Evolutionary conservation across 257 asterid genomes (phyloP).

Genomic region (Nicotiana otophora): DNA sequence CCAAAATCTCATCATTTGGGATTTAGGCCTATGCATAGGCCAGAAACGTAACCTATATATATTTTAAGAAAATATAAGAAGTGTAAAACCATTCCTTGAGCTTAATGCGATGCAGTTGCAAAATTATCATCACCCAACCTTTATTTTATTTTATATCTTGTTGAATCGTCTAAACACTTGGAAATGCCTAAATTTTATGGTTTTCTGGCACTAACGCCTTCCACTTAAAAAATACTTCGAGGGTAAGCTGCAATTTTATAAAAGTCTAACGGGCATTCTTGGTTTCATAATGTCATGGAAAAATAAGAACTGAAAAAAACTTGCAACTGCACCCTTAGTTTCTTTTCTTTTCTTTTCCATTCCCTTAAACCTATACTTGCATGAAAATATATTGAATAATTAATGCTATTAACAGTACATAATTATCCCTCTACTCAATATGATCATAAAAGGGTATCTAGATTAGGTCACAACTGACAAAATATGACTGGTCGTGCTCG

Average conservation of each 20-base stretch:
- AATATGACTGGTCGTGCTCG: no score
- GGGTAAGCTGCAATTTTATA: neutral
- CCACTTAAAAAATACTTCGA: no score
- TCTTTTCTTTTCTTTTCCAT: neutral
- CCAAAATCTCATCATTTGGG: no score
- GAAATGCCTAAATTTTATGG: neutral
- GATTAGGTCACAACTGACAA: no score
- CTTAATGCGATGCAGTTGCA: neutral
- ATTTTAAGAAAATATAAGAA: no score
- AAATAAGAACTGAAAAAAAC: no score
- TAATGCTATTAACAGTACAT: no score
- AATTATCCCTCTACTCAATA: no score
- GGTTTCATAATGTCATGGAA: neutral
- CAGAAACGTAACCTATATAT: neutral
- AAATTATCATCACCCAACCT: neutral
- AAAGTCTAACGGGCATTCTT: neutral
- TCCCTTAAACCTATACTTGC: neutral
- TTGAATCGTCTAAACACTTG: neutral
- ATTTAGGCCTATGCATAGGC: neutral
- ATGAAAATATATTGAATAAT: no score
- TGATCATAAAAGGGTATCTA: neutral
- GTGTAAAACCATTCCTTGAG: neutral
- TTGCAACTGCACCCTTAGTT: no score
- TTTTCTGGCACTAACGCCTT: neutral
- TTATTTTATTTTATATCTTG: neutral